Evolutionary conservation across 345 rosid species (phyloP).

Genomic region (Camelina laxa): DNA sequence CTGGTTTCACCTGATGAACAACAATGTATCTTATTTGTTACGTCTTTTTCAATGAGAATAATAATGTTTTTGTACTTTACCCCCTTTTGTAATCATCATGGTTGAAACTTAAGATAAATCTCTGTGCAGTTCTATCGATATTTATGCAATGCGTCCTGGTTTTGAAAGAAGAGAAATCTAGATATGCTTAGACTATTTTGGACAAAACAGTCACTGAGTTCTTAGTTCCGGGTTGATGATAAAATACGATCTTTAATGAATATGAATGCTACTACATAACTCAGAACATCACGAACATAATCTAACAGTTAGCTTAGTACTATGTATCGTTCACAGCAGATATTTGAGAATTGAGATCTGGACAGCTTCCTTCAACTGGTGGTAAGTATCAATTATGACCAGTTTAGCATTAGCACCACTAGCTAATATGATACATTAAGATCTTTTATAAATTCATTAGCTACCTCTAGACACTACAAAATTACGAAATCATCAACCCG

Average conservation of each 20-base stretch:
- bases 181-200: not conserved
- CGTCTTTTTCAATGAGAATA: not conserved
- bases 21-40: slow-evolving; percentile 21
- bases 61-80: slow-evolving; percentile 20
- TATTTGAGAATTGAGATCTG: not conserved
- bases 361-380: not conserved
- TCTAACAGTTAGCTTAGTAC: not conserved
- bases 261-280: not conserved
- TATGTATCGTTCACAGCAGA: not conserved
- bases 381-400: not conserved
- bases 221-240: not conserved
- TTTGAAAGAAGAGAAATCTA: not conserved
- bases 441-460: not conserved
- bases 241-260: not conserved
- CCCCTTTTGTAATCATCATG: not conserved
- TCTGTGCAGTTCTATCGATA: not conserved
- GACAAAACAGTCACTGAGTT: not conserved
- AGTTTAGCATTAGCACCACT: too few species aligned
- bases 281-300: not conserved
- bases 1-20: slow-evolving; percentile 23
- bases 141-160: not conserved
- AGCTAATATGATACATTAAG: not conserved
- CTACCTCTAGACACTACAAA: not conserved
- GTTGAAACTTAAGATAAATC: not conserved
- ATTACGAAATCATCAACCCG: not conserved